A percentile compares a stretch with the other conserved stretches of the same genome.
Conservation (phyloP, 2,329 filamentous ascomycete species). For the Hawksworthiomyces lignivorus region DNA sequence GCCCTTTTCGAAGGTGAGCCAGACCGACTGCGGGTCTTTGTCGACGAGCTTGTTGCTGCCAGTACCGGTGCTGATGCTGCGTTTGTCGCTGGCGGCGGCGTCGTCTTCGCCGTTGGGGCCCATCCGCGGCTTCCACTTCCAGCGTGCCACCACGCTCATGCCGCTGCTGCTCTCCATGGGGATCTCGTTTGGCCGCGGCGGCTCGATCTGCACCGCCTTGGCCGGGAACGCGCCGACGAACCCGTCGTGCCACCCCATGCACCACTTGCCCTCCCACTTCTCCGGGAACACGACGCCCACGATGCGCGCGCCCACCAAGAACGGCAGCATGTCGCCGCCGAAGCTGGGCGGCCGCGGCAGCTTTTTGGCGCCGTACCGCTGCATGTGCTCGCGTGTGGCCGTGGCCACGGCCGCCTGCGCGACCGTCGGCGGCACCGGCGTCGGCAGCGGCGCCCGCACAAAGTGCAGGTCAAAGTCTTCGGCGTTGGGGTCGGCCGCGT, state of each 20-base stretch:
- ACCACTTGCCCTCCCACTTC: conserved; percentile 48
- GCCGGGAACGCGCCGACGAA: conserved; percentile 40
- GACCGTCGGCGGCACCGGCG: conserved; percentile 22
- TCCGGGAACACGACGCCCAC: conserved; percentile 43
- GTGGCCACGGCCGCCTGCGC: conserved; percentile 26
- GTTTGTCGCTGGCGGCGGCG: conserved; percentile 20
- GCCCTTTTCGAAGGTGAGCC: conserved; percentile 57
- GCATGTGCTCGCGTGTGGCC: conserved; percentile 27
- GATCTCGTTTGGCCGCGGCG: conserved; percentile 38
- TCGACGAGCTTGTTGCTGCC: too few species aligned
- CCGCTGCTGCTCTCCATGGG: conserved; percentile 38
- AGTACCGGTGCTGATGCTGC: too few species aligned
- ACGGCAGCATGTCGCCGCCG: conserved; percentile 29
- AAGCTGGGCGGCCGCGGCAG: conserved; percentile 25
- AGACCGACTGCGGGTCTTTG: conserved; percentile 23
- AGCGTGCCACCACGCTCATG: conserved; percentile 41
- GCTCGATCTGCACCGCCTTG: conserved; percentile 40
- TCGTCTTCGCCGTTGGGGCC: conserved; percentile 19
- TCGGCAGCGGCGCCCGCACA: conserved; percentile 22
- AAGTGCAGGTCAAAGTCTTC: conserved; percentile 32
- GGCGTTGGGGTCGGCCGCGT: conserved; percentile 10
- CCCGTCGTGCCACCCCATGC: conserved; percentile 50
- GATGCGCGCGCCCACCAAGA: conserved; percentile 39
- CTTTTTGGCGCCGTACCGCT: conserved; percentile 26
- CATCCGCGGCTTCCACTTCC: conserved; percentile 42